A percentile compares a stretch with the other conserved stretches of the same genome.
These are phyloP conservation scores for Dryadomyces sulphureus DNA, from an alignment of 2,329 filamentous ascomycete genomes.

Conservation along the genomic window DNA sequence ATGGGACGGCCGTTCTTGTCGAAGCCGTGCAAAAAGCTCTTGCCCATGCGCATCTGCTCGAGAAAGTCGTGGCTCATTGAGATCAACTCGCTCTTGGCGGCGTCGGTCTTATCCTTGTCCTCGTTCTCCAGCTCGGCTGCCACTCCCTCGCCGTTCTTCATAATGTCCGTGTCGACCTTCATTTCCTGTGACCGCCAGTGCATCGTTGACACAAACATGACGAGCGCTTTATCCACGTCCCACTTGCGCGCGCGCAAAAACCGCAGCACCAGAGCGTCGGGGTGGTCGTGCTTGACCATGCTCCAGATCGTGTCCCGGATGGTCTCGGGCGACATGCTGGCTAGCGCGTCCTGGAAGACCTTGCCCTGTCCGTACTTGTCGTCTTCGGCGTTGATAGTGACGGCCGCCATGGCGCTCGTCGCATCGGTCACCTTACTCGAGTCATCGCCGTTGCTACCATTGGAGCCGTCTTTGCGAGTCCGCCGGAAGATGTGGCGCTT, in stretches of 20 bases:
- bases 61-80: conserved; percentile 58
- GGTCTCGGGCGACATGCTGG: conserved; percentile 60
- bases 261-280: conserved; percentile 67
- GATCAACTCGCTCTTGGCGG: not conserved
- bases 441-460: conserved; percentile 27
- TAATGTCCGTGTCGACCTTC: conserved; percentile 80
- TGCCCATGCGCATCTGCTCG: conserved; percentile 72
- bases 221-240: conserved; percentile 82
- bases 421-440: conserved; percentile 16
- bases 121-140: conserved; percentile 46
- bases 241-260: conserved; percentile 87
- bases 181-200: conserved; percentile 76
- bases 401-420: not conserved
- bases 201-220: conserved; percentile 92
- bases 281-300: conserved; percentile 92
- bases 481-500: not conserved
- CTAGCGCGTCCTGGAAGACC: conserved; percentile 69
- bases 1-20: conserved; percentile 79
- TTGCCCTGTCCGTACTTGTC: conserved; percentile 91
- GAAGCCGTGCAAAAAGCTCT: conserved; percentile 78
- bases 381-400: conserved; percentile 35
- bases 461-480: not conserved
- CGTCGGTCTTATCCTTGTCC: conserved; percentile 43
- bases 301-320: conserved; percentile 74
- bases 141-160: conserved; percentile 57